phyloP scores from a whole-genome alignment of 148 eudicot species.

The Vaccinium macrocarpon region DNA sequence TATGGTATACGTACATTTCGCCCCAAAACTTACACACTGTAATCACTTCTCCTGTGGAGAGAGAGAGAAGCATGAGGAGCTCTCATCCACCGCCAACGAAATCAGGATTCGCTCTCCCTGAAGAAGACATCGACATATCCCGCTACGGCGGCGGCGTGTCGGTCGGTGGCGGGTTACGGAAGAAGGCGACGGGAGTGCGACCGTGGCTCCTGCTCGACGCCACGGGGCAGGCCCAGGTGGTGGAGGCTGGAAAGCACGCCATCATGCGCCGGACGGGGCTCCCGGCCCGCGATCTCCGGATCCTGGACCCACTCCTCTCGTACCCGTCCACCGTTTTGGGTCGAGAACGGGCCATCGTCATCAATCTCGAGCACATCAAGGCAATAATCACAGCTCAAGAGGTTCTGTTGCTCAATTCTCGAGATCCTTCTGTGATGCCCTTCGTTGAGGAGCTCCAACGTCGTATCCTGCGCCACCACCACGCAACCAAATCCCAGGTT shows the following conservation, averaged over 20 bases:
- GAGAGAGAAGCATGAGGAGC: not conserved
- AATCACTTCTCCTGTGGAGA: not conserved
- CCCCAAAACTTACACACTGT: too few species aligned
- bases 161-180: conserved; percentile 36
- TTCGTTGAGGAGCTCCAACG: conserved; percentile 82
- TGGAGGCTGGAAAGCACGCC: conserved; percentile 87
- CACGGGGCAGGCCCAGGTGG: conserved; percentile 66
- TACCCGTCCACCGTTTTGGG: conserved; percentile 93
- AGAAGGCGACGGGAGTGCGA: conserved; percentile 66
- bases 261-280: conserved; percentile 89
- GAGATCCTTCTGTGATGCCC: conserved; percentile 81
- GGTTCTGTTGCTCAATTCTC: conserved; percentile 75
- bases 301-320: conserved; percentile 83
- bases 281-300: conserved; percentile 89
- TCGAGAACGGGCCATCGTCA: conserved; percentile 88
- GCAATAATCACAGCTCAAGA: conserved; percentile 95
- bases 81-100: conserved; percentile 1
- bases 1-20: too few species aligned
- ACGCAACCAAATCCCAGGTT: conserved; percentile 74
- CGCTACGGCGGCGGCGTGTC: conserved; percentile 24
- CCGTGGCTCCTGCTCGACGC: conserved; percentile 79
- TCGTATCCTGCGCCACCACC: conserved; percentile 57
- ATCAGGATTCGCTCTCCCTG: conserved; percentile 22
- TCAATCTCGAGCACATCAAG: conserved; percentile 90
- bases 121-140: conserved; percentile 39